Evolutionary conservation across 1,284 basidiomycete species (phyloP).

Genomic region (Wallemia mellicola): DNA sequence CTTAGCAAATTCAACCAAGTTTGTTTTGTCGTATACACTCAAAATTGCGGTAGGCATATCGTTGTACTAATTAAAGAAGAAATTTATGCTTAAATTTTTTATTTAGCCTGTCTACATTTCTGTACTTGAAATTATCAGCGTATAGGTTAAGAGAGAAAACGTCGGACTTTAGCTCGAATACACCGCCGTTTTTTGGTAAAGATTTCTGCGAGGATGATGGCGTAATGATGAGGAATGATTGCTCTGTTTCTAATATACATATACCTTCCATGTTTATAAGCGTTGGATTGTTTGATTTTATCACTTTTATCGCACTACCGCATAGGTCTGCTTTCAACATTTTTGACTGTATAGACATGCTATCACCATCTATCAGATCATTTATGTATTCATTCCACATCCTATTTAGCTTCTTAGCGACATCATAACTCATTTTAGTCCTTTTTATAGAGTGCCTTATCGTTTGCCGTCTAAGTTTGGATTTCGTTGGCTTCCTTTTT

Average conservation of each 20-base stretch:
- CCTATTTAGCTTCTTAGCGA: background rate
- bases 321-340: background rate
- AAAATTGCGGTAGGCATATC: conserved; percentile 30
- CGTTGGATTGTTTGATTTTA: background rate
- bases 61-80: background rate
- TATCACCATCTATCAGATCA: background rate
- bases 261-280: background rate
- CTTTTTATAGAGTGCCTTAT: background rate
- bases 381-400: background rate
- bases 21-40: conserved; percentile 90
- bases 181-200: background rate
- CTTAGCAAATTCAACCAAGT: conserved; percentile 62
- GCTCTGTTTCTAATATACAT: background rate
- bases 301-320: background rate
- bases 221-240: background rate
- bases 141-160: background rate
- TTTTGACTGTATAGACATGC: background rate
- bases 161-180: background rate
- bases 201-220: background rate
- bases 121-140: background rate
- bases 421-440: background rate
- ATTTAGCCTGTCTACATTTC: background rate
- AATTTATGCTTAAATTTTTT: conserved; percentile 1
- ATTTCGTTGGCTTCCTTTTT: background rate
- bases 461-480: background rate